Conservation (phyloP, 2,329 filamentous ascomycete species). For the Pseudogymnoascus sp. region DNA sequence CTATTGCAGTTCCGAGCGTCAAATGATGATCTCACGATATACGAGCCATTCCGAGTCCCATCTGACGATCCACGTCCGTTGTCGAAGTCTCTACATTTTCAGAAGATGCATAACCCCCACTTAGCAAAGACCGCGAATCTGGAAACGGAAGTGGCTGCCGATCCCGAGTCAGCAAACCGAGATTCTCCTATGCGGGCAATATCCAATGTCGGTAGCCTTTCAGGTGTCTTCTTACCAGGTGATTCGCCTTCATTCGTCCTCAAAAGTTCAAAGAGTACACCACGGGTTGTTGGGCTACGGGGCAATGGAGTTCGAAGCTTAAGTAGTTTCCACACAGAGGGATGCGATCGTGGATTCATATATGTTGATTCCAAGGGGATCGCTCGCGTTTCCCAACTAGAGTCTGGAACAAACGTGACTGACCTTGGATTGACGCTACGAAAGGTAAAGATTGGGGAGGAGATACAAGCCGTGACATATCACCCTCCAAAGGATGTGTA, state of each 20-base stretch:
- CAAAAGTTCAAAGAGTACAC: conserved; percentile 70
- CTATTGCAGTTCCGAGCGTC: conserved; percentile 60
- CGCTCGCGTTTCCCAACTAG: conserved; percentile 67
- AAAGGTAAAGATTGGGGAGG: conserved; percentile 62
- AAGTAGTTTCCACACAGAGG: conserved; percentile 67
- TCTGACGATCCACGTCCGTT: conserved; percentile 20
- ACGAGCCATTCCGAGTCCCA: conserved; percentile 64
- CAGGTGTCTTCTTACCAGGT: conserved; percentile 75
- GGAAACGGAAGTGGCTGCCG: conserved; percentile 38
- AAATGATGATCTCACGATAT: conserved; percentile 77
- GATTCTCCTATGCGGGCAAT: conserved; percentile 38
- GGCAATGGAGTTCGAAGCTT: conserved; percentile 63
- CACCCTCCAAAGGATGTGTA: conserved; percentile 70
- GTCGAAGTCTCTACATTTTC: conserved; percentile 56
- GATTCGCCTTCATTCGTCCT: conserved; percentile 73
- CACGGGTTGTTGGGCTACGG: conserved; percentile 66
- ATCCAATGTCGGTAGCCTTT: conserved; percentile 66
- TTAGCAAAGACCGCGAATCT: conserved; percentile 52
- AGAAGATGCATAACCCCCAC: conserved; percentile 64
- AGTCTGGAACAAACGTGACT: conserved; percentile 57
- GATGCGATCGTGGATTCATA: conserved; percentile 75
- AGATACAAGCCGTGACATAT: conserved; percentile 68
- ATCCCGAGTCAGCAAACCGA: conserved; percentile 39
- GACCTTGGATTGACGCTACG: conserved; percentile 70
- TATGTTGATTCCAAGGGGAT: conserved; percentile 69